Percentiles rank a stretch among this genome's conserved stretches.
These are phyloP conservation scores for Sistotremastrum suecicum DNA, from an alignment of 768 basidiomycete genomes.

Conservation along the genomic window DNA sequence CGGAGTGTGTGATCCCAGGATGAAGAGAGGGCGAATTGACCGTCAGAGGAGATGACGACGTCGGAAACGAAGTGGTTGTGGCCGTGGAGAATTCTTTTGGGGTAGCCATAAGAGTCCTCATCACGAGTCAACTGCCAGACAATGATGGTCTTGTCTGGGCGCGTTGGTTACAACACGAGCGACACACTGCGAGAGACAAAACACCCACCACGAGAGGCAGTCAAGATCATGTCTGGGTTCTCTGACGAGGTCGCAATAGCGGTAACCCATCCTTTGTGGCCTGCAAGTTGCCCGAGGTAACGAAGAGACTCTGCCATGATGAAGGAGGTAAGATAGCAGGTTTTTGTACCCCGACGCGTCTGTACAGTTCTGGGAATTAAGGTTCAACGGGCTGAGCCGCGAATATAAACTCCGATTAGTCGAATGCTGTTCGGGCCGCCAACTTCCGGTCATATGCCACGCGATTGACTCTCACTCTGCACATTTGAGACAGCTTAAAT, in stretches of 20 bases:
- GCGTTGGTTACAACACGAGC: constrained; percentile 11
- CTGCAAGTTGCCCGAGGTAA: constrained; percentile 82
- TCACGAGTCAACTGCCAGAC: constrained; percentile 98
- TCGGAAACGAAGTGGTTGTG: constrained; percentile 99
- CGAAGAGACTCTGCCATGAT: constrained; percentile 75
- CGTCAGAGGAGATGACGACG: constrained; percentile 97
- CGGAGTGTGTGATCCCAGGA: constrained; percentile 99
- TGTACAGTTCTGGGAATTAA: too few relatives aligned
- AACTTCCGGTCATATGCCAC: too few relatives aligned
- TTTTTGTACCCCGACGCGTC: too few relatives aligned
- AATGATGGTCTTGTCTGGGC: constrained; percentile 95
- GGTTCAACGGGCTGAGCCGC: too few relatives aligned
- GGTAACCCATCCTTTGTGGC: constrained; percentile 97
- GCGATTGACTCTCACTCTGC: too few relatives aligned
- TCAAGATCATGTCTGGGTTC: constrained; percentile 98
- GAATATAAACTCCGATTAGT: too few relatives aligned
- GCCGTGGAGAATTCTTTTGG: constrained; percentile 93
- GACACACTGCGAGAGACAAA: constrained; percentile 13
- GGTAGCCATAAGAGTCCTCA: constrained; percentile 84
- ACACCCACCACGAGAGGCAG: constrained; percentile 82
- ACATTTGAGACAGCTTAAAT: too few relatives aligned
- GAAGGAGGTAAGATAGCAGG: constrained; percentile 9
- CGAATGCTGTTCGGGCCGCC: too few relatives aligned
- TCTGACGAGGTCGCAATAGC: constrained; percentile 97
- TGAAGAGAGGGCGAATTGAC: constrained; percentile 97